Base-by-base conservation (phyloP, 345 rosid genomes). In the Syzygium grande region DNA sequence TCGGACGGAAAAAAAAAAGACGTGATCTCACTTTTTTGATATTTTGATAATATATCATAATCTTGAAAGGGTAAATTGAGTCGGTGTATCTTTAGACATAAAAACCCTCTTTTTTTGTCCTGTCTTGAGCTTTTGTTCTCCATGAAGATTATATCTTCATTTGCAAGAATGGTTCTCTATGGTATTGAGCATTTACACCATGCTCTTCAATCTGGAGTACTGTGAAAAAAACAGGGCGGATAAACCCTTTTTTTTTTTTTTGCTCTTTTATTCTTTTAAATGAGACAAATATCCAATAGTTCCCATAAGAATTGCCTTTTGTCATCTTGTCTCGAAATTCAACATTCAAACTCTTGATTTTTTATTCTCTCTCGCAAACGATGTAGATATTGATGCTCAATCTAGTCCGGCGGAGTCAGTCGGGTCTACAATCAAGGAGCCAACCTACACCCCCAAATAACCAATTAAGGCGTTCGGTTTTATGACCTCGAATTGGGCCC, bases 31-130 rank as follows among this genome's bases (percentile, higher is more conserved):
- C 43, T 41, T 59, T 25, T 14, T 65, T 7, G 10, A 0, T 65
- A 55, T 8, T 65, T 5, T 0, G 0, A 65, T 16, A 1, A 16
- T 16, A 9, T 0, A n/a, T 61, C 9, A n/a, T 13, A n/a, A 61
- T n/a, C 13, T 61, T n/a, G 9, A 12, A 61, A n/a, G 38, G 19
- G 15, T 6, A 61, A 6, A n/a, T 61, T n/a, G 73, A 29, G 73
- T 6, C 4, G 9, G 9, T 61, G n/a, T 13, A n/a, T 61, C 19
- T 13, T n/a, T 61, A 6, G 68, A 13, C 29, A 11, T 11, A 51
- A 61, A 13, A 30, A 13, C 9, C 68, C 34, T 59, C 68, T 25
- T 61, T 12, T 61, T 61, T 61, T 61, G 34, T 61, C 17, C 14
- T 14, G 0, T 61, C 34, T 61, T 61, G 73, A 61, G 46, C 4